These are phyloP conservation scores for Agrostemma githago DNA, from an alignment of 148 eudicot species.

Conservation along the genomic window DNA sequence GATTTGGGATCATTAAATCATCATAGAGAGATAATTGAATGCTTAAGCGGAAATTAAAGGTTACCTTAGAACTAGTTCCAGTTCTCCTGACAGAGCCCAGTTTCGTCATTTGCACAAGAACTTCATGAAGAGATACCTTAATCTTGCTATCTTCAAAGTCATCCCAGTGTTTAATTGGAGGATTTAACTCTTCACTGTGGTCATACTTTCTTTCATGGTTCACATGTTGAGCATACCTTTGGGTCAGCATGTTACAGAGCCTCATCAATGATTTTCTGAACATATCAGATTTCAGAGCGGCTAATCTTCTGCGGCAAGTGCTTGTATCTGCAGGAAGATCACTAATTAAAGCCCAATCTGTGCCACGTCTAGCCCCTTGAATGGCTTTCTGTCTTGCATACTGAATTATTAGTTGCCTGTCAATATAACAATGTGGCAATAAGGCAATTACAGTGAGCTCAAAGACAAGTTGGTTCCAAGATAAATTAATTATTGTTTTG, in stretches of 20 bases:
- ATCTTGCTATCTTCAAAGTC: constrained; percentile 54
- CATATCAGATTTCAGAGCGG: constrained; percentile 45
- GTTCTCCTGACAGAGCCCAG: constrained; percentile 36
- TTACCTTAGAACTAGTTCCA: constrained; percentile 35
- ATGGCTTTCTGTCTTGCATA: constrained; percentile 79
- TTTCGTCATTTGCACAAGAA: constrained; percentile 46
- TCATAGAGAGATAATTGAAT: constrained; percentile 6
- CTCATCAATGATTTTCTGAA: constrained; percentile 66
- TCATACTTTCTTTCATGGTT: constrained; percentile 33
- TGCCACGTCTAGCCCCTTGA: constrained; percentile 75
- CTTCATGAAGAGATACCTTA: constrained; percentile 61
- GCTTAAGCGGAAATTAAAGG: constrained; percentile 27
- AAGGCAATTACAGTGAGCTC: background rate
- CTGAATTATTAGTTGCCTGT: constrained; percentile 66
- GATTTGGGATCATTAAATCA: constrained; percentile 8
- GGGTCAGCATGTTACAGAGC: constrained; percentile 69
- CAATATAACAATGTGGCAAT: constrained; percentile 1
- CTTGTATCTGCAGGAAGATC: constrained; percentile 71
- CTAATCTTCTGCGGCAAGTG: constrained; percentile 75
- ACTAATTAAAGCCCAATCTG: constrained; percentile 59
- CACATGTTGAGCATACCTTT: constrained; percentile 61
- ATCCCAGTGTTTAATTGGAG: constrained; percentile 52
- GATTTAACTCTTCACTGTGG: constrained; percentile 24
- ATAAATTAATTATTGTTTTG: too few species aligned
- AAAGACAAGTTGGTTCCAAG: background rate